Evolutionary conservation across 192 early-diverging fungal species (phyloP), one percentile per base, ranked within the genome.

Genomic region (Chytriomyces sp.): DNA sequence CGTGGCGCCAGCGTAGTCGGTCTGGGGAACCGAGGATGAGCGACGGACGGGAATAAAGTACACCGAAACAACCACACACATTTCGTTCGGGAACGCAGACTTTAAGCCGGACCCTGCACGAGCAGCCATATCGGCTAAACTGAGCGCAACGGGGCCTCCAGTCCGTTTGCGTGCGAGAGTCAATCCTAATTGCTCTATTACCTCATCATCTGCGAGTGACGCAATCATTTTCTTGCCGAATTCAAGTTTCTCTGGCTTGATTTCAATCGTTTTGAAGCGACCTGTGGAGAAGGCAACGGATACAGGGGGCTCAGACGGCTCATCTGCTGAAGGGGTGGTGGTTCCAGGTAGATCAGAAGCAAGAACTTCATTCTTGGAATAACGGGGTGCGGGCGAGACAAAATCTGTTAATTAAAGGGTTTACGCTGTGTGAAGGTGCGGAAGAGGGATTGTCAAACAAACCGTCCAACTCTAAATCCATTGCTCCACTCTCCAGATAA

Each of bases 391-490:
- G n/a, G n/a, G n/a, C n/a, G n/a, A n/a, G n/a, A n/a, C n/a, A n/a
- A n/a, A n/a, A n/a, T n/a, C n/a, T n/a, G n/a, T n/a, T n/a, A n/a
- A n/a, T n/a, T n/a, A n/a, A n/a, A n/a, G n/a, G n/a, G n/a, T n/a
- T n/a, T n/a, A n/a, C n/a, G n/a, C n/a, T n/a, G n/a, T n/a, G n/a
- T n/a, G n/a, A n/a, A n/a, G n/a, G n/a, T n/a, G n/a, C n/a, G n/a
- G n/a, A n/a, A n/a, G n/a, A n/a, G 30, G 25, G 4, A 8, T 8
- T 5, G 32, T 5, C 10, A 17, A 14, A 34, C 10, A 8, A 60
- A 60, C 58, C 58, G 17, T 60, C 58, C 14, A 36, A 14, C 33
- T 36, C 58, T 10, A 60, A 32, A 60, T 60, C 58, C 58, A 60
- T 60, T 8, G 58, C 58, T 32, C 58, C 58, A 0, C 28, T 32